Conservation (phyloP, 1,139 yeast species). For the Debaryomyces coudertii region DNA sequence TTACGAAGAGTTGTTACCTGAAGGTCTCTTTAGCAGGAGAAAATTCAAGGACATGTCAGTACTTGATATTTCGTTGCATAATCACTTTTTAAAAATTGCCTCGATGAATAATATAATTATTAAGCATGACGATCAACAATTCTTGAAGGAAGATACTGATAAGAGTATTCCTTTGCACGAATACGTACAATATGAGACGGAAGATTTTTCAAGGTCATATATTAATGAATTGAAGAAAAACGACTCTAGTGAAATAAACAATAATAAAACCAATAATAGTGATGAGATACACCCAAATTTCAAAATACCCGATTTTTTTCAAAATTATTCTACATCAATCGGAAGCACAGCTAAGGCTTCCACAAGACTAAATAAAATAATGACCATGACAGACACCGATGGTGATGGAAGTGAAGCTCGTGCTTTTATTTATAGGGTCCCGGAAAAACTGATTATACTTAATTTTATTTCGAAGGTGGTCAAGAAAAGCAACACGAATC, state of each 20-base stretch:
- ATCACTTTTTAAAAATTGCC: conserved; percentile 39
- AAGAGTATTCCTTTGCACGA: conserved; percentile 31
- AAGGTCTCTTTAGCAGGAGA: conserved; percentile 36
- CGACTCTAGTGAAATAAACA: conserved; percentile 18
- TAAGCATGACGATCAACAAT: conserved; percentile 71
- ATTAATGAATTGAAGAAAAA: conserved; percentile 12
- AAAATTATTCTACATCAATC: conserved; percentile 35
- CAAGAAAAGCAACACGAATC: conserved; percentile 28
- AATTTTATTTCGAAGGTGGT: conserved; percentile 67
- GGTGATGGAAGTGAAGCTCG: conserved; percentile 28
- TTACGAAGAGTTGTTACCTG: conserved; percentile 56
- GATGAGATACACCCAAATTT: conserved; percentile 29
- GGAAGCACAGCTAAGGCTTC: conserved; percentile 53
- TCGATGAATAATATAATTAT: conserved; percentile 61
- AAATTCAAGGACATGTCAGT: conserved; percentile 58
- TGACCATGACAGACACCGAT: conserved; percentile 37
- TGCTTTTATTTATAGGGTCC: conserved; percentile 62
- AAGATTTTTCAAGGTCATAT: conserved; percentile 24
- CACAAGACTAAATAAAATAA: conserved; percentile 36
- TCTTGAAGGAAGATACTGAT: conserved; percentile 23
- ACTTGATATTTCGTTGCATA: conserved; percentile 51
- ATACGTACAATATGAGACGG: conserved; percentile 34
- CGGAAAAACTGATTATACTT: conserved; percentile 71
- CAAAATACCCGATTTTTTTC: conserved; percentile 51
- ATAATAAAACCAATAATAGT: conserved; percentile 21